A percentile compares a stretch with the other conserved stretches of the same genome.
These are phyloP conservation scores for Penicillium odoratum DNA, from an alignment of 495 filamentous ascomycete genomes.

Conservation along the genomic window DNA sequence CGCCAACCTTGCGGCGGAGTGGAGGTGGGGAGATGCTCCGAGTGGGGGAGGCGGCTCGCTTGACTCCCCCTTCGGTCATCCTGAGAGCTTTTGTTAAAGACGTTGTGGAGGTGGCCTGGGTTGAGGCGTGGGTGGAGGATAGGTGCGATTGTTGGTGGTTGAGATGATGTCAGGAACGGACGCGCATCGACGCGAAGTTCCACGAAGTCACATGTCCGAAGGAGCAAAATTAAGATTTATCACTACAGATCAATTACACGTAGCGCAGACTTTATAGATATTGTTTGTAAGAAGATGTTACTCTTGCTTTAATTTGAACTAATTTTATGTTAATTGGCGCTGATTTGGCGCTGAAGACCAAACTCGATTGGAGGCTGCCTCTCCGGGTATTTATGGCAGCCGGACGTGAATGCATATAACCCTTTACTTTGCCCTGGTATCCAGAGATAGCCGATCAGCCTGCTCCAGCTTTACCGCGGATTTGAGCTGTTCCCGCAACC, in stretches of 20 bases:
- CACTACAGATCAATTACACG: not conserved
- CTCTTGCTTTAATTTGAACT: not conserved
- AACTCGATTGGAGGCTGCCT: conserved; percentile 24
- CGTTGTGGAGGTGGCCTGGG: conserved; percentile 13
- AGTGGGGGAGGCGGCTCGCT: conserved; percentile 38
- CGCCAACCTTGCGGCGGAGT: conserved; percentile 60
- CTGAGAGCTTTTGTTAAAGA: conserved; percentile 22
- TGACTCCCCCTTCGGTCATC: conserved; percentile 37
- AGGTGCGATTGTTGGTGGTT: not conserved
- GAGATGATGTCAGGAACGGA: conserved; percentile 9
- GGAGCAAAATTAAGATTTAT: conserved; percentile 1
- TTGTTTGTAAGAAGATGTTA: not conserved
- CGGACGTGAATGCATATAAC: not conserved
- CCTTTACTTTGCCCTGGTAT: conserved; percentile 58
- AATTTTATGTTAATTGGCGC: not conserved
- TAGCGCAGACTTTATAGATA: not conserved
- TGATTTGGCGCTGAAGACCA: not conserved
- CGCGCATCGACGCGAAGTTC: conserved; percentile 32
- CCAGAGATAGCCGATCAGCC: conserved; percentile 63
- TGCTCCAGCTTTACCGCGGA: conserved; percentile 63
- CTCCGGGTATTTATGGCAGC: conserved; percentile 28
- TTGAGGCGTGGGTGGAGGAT: not conserved
- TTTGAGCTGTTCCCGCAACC: conserved; percentile 61
- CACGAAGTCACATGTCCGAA: conserved; percentile 49
- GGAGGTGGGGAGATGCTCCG: conserved; percentile 47